phyloP scores from a whole-genome alignment of 441 rosid species.

The Gossypium gossypioides region DNA sequence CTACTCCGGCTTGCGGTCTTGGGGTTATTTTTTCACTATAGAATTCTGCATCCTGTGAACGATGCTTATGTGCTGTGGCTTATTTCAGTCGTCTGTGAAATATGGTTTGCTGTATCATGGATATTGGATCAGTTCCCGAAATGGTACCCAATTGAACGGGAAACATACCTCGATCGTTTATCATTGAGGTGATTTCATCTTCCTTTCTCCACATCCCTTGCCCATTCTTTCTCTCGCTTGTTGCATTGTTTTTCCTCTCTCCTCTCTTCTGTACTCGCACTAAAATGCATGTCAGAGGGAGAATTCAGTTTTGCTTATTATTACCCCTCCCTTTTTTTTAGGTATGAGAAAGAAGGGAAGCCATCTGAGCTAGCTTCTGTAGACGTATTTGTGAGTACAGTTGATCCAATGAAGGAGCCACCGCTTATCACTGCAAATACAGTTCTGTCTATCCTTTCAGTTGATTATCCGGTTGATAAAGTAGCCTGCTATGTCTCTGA shows the following conservation, averaged over 20 bases:
- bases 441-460: conserved; percentile 85
- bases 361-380: conserved; percentile 58
- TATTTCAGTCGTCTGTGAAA: conserved; percentile 83
- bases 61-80: conserved; percentile 89
- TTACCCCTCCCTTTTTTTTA: conserved; percentile 13
- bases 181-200: conserved; percentile 48
- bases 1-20: conserved; percentile 72
- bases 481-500: conserved; percentile 96
- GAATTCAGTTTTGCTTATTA: neutral
- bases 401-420: conserved; percentile 93
- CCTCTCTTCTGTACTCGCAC: neutral
- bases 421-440: conserved; percentile 97
- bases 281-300: neutral
- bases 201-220: neutral
- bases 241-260: neutral
- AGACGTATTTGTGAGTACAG: conserved; percentile 87
- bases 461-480: conserved; percentile 84
- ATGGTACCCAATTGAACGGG: conserved; percentile 80
- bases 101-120: conserved; percentile 97
- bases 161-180: conserved; percentile 90
- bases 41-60: conserved; percentile 75
- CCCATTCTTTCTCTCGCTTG: neutral
- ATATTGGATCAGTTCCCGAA: conserved; percentile 93
- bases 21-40: conserved; percentile 81
- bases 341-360: conserved; percentile 93